phyloP scores from a whole-genome alignment of 345 rosid species.

The Gossypium raimondii region DNA sequence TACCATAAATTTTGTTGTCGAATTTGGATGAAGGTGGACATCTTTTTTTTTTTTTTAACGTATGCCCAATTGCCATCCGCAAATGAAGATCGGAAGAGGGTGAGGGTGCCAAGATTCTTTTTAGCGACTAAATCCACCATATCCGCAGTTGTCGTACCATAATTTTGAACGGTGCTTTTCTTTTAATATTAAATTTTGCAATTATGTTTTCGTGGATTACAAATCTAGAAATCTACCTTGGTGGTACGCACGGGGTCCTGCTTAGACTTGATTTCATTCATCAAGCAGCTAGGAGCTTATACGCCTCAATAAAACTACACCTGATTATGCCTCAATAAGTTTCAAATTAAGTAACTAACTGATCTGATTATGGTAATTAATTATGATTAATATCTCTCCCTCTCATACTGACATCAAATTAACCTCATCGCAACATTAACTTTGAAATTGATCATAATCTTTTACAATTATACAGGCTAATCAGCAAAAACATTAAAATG shows the following conservation, averaged over 20 bases:
- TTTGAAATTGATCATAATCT: no score
- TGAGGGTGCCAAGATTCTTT: background rate
- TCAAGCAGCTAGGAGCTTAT: no score
- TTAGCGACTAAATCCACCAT: background rate
- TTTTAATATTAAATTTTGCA: background rate
- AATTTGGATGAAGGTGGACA: background rate
- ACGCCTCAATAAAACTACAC: no score
- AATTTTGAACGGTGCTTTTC: background rate
- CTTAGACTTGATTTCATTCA: no score
- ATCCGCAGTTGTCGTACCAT: slow-evolving; percentile 4
- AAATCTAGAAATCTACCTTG: background rate
- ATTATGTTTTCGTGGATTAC: background rate
- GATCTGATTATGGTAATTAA: no score
- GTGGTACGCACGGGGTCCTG: background rate
- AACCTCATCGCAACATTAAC: no score
- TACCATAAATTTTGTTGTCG: slow-evolving; percentile 17
- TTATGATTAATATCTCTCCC: no score
- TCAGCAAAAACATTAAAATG: no score
- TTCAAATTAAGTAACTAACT: no score
- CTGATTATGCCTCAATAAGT: no score
- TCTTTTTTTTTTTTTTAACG: background rate
- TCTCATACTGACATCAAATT: no score
- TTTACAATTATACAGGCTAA: no score
- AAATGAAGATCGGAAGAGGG: background rate
- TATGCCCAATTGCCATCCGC: background rate